Evolutionary conservation across 768 basidiomycete species (phyloP), one percentile per base, ranked within the genome.

Genomic region (Cytidiella melzeri): DNA sequence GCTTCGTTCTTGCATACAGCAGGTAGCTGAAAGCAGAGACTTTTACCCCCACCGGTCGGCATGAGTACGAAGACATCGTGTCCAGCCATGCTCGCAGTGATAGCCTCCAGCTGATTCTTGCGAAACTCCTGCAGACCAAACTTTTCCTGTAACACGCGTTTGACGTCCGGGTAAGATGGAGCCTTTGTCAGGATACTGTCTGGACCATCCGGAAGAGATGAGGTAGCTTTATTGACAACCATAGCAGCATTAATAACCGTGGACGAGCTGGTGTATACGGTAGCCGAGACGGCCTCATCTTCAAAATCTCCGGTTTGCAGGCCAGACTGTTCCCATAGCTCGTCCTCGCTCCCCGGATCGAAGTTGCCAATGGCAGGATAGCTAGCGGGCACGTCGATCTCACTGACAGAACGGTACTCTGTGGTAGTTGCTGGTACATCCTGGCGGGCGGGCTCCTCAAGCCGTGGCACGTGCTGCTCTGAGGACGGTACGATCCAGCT

Each of bases 31-130:
- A 84, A 92, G 57, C 87, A 92, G 34, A 93, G 70, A 58, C 85
- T 88, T 68, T 94, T 93, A 1, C 92, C 92, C 3, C 92, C 92
- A 28, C 92, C 93, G 1, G 96, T 99, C 1, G 96, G 96, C 81
- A 97, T 94, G 6, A 98, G 75, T 15, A 97, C 90, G 56, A 98
- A 92, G 15, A 92, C 90, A 60, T 98, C 95, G 47, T 73, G 78
- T 6, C 87, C 92, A 1, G 74, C 72, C 64, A 99, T 69, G 0
- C 87, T 82, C 13, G 85, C 86, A 39, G 79, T 76, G 54, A 98
- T 87, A 1, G 89, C 92, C 59, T 88, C 84, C 36, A 92, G 74
- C 61, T 98, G 96, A 65, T 97, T 88, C 12, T 65, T 67, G 27
- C 95, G 80, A 65, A 98, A 98, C 1, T 62, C 58, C 0, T 74